Conservation (phyloP, 345 rosid genomes). For the Boechera divaricarpa region DNA sequence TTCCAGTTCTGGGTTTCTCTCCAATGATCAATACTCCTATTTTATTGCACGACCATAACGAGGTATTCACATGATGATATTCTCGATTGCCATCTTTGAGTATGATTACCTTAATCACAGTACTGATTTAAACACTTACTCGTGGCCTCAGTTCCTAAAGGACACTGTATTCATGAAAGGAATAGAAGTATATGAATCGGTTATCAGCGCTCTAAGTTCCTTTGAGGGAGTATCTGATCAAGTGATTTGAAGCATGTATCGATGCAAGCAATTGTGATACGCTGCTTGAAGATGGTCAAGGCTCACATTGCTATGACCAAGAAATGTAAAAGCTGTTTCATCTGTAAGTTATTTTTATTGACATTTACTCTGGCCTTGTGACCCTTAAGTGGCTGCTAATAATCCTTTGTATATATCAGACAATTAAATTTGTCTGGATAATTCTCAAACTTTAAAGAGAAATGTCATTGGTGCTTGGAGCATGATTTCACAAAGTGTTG, state of each 20-base stretch:
- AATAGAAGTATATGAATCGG: constrained; percentile 75
- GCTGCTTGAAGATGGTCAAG: constrained; percentile 17
- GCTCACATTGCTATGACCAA: constrained; percentile 21
- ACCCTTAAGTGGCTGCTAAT: constrained; percentile 9
- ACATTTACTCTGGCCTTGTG: neutral
- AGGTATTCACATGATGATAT: constrained; percentile 54
- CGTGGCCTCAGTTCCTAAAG: constrained; percentile 62
- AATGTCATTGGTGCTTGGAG: neutral
- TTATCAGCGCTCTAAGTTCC: constrained; percentile 70
- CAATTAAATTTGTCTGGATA: constrained; percentile 12
- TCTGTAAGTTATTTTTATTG: neutral
- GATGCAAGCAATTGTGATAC: neutral
- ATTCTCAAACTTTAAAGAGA: constrained; percentile 5
- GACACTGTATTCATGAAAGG: constrained; percentile 78
- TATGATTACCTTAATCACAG: neutral
- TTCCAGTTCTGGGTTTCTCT: constrained; percentile 85
- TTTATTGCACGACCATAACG: constrained; percentile 85
- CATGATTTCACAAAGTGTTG: constrained; percentile 1
- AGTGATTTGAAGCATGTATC: constrained; percentile 34
- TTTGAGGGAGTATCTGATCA: constrained; percentile 53
- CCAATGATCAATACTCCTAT: constrained; percentile 88
- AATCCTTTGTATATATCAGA: constrained; percentile 30
- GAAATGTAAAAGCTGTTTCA: neutral
- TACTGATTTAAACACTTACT: constrained; percentile 9
- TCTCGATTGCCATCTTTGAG: constrained; percentile 1